Base-by-base conservation (phyloP, 371 early-diverging fungal species). In the Mucor saturninus region DNA sequence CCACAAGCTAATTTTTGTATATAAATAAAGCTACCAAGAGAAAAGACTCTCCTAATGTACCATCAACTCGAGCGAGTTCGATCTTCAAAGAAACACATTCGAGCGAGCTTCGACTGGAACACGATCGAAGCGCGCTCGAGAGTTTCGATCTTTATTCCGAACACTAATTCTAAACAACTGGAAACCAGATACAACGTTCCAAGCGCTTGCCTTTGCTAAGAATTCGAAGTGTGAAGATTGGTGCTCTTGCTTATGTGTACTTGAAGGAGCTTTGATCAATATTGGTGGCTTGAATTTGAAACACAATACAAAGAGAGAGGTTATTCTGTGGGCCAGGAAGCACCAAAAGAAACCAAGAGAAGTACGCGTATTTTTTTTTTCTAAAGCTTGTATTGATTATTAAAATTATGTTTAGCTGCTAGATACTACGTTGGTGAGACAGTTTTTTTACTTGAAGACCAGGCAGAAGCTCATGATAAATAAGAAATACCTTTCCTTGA, bases 371-470 rank as follows among this genome's bases (percentile, higher is more conserved):
- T 45, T 45, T 45, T 45, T 45, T 45, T 45, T 15, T 45, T 45
- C 45, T 15, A 45, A 15, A 15, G 14, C 45, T 45, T 45, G 45
- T 15, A 45, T 45, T 15, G 6, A 15, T 15, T 45, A 45, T 45
- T 45, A 45, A 45, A 15, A 45, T 14, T 45, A 15, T 45, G 14
- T 45, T 15, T 62, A 62, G 62, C 14, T 39, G 8, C 40, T 62
- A 32, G 45, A 56, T 13, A 62, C 40, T 15, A 4, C 15, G 26
- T 45, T 62, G 42, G 56, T 62, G 5, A 62, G 35, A 56, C 62
- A 62, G 39, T 30, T 21, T 40, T 62, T 62, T 62, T 62, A 62
- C 35, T 61, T 61, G 13, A 46, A 49, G 39, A 29, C 62, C 15
- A n/a, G 55, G 29, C 10, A 61, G 21, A 61, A 54, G 40, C 39